phyloP scores from a whole-genome alignment of 2,329 filamentous ascomycete genomes.

The Hypoxylon sp. region DNA sequence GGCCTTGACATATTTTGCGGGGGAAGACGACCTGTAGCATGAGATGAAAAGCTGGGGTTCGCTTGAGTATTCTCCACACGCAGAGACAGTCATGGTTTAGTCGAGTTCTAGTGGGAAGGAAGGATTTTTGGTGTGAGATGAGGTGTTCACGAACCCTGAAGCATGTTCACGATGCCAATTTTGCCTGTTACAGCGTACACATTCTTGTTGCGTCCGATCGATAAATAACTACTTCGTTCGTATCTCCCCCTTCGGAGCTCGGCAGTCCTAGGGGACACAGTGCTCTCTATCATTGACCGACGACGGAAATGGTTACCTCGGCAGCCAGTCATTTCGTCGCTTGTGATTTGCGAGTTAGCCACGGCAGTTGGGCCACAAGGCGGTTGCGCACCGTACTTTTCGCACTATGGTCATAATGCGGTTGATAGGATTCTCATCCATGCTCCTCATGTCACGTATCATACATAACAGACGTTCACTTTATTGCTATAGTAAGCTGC shows the following conservation, averaged over 20 bases:
- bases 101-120: not conserved
- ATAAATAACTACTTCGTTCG: not conserved
- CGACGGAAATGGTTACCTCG: constrained; percentile 34
- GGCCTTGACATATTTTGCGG: constrained; percentile 32
- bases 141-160: constrained; percentile 2
- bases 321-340: constrained; percentile 22
- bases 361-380: constrained; percentile 34
- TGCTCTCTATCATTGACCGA: constrained; percentile 30
- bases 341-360: constrained; percentile 34
- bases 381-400: constrained; percentile 29
- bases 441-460: constrained; percentile 40
- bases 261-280: constrained; percentile 28
- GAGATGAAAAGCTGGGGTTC: constrained; percentile 38
- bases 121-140: not conserved
- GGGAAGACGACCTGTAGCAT: constrained; percentile 14
- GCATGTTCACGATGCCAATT: not conserved
- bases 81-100: constrained; percentile 3
- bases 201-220: not conserved
- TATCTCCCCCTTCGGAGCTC: constrained; percentile 17
- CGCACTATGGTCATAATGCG: constrained; percentile 32
- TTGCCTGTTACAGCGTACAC: not conserved
- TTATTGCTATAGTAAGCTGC: constrained; percentile 38
- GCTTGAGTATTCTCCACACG: constrained; percentile 34
- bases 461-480: constrained; percentile 24
- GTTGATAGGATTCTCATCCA: constrained; percentile 35